A percentile compares a stretch with the other conserved stretches of the same genome.
Conservation (phyloP, 2,329 filamentous ascomycete genomes). For the Pleochaeta shiraiana region DNA sequence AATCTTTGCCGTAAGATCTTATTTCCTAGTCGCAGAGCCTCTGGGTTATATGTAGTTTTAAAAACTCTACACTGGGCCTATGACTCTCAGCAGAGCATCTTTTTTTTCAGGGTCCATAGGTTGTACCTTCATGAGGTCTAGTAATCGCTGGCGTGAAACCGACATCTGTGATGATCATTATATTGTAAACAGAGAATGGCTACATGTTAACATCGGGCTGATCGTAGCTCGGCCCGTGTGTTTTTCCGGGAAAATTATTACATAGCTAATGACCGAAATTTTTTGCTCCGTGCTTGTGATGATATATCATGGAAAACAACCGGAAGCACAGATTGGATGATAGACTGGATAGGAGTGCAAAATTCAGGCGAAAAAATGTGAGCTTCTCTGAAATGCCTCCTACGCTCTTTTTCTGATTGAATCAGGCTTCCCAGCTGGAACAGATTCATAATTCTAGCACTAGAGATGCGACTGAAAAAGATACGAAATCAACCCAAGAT, state of each 20-base stretch:
- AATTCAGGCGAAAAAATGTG: slow-evolving; percentile 9
- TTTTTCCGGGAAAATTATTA: no score
- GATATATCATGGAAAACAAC: slow-evolving; percentile 8
- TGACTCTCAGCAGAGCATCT: slow-evolving; percentile 1
- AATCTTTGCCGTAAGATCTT: slow-evolving; percentile 80
- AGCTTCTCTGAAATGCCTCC: neutral
- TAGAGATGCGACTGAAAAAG: neutral
- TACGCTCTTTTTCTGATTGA: neutral
- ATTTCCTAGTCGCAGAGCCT: slow-evolving; percentile 63
- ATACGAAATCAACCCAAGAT: neutral
- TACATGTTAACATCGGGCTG: no score
- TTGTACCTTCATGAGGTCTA: slow-evolving; percentile 60
- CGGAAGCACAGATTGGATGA: slow-evolving; percentile 7
- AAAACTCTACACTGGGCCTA: slow-evolving; percentile 87
- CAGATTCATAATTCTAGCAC: neutral
- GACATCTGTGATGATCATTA: no score
- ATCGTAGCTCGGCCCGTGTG: no score
- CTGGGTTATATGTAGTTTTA: slow-evolving; percentile 75
- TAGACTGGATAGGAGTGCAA: slow-evolving; percentile 5
- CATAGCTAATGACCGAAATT: no score
- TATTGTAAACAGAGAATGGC: no score
- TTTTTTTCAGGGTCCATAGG: neutral
- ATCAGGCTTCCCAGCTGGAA: neutral
- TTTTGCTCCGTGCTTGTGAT: no score
- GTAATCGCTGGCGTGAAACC: slow-evolving; percentile 36